Conservation (phyloP, 805 yeast genomes). For the Yamadazyma scolyti region DNA sequence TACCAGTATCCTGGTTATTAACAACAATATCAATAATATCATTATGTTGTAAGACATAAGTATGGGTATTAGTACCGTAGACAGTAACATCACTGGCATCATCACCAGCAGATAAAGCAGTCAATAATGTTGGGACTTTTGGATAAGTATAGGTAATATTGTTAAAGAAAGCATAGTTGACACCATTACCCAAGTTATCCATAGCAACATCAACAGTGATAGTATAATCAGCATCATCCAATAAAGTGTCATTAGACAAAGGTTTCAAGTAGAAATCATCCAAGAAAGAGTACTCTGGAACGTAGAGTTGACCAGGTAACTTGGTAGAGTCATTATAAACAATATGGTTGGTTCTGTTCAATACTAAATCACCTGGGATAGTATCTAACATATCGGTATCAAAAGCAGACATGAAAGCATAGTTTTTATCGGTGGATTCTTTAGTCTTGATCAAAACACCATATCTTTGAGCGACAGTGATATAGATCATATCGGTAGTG, state of each 20-base stretch:
- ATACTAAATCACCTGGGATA: conserved; percentile 52
- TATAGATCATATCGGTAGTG: conserved; percentile 51
- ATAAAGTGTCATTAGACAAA: conserved; percentile 43
- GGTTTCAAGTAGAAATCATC: conserved; percentile 85
- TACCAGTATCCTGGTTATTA: conserved; percentile 76
- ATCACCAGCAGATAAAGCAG: conserved; percentile 61
- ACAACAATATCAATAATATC: conserved; percentile 73
- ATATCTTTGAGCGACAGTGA: conserved; percentile 81
- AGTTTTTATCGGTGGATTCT: conserved; percentile 41
- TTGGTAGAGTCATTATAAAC: conserved; percentile 41
- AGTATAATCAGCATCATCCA: conserved; percentile 58
- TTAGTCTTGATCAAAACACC: conserved; percentile 64
- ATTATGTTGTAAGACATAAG: conserved; percentile 54
- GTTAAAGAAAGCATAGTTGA: conserved; percentile 75
- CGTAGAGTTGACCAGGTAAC: conserved; percentile 15
- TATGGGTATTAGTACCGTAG: conserved; percentile 70
- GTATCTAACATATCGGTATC: conserved; percentile 69
- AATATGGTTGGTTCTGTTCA: conserved; percentile 54
- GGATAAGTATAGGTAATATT: conserved; percentile 62
- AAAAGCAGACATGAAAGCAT: conserved; percentile 56
- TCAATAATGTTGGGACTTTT: conserved; percentile 64
- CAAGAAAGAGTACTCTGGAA: conserved; percentile 35
- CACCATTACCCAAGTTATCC: conserved; percentile 71
- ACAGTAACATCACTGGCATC: conserved; percentile 55
- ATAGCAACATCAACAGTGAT: conserved; percentile 57